Evolutionary conservation across 1,139 yeast genomes (phyloP).

Genomic region (Kluyveromyces marxianus): DNA sequence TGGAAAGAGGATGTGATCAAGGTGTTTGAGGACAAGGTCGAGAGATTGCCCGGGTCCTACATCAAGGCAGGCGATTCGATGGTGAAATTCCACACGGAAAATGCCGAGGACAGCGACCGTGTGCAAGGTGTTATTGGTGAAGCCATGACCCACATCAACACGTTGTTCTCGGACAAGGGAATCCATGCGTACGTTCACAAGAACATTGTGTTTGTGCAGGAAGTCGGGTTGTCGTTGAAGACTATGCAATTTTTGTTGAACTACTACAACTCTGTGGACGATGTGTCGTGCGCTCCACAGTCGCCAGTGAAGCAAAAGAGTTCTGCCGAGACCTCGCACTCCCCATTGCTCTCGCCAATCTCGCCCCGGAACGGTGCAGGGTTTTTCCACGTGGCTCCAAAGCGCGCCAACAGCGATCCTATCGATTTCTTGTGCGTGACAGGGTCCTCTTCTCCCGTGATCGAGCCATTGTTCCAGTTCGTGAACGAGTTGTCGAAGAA

Average conservation of each 20-base stretch:
- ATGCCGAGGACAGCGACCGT: slow-evolving; percentile 62
- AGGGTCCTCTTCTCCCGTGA: slow-evolving; percentile 64
- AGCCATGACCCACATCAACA: slow-evolving; percentile 77
- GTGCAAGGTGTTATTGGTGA: slow-evolving; percentile 72
- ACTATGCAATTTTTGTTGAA: slow-evolving; percentile 43
- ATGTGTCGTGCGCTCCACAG: slow-evolving; percentile 12
- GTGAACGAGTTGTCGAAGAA: slow-evolving; percentile 39
- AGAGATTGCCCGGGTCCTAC: slow-evolving; percentile 73
- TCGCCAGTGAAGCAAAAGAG: slow-evolving; percentile 6
- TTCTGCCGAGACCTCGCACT: slow-evolving; percentile 7
- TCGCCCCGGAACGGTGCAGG: slow-evolving; percentile 3
- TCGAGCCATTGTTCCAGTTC: slow-evolving; percentile 62
- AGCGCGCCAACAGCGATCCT: slow-evolving; percentile 16
- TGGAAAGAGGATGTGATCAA: slow-evolving; percentile 54
- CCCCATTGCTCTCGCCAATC: slow-evolving; percentile 7
- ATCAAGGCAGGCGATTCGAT: slow-evolving; percentile 70
- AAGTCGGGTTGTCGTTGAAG: slow-evolving; percentile 42
- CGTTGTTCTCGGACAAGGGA: slow-evolving; percentile 53
- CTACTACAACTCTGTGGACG: slow-evolving; percentile 22
- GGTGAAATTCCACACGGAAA: slow-evolving; percentile 65
- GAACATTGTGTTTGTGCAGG: slow-evolving; percentile 62
- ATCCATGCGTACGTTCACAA: slow-evolving; percentile 74
- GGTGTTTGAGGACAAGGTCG: slow-evolving; percentile 59
- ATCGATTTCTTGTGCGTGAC: slow-evolving; percentile 41
- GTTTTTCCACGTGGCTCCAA: slow-evolving; percentile 6